Percentiles rank a stretch among this genome's conserved stretches.
Evolutionary conservation across 2,329 filamentous ascomycete genomes (phyloP).

Genomic region (Bisporella sp.): DNA sequence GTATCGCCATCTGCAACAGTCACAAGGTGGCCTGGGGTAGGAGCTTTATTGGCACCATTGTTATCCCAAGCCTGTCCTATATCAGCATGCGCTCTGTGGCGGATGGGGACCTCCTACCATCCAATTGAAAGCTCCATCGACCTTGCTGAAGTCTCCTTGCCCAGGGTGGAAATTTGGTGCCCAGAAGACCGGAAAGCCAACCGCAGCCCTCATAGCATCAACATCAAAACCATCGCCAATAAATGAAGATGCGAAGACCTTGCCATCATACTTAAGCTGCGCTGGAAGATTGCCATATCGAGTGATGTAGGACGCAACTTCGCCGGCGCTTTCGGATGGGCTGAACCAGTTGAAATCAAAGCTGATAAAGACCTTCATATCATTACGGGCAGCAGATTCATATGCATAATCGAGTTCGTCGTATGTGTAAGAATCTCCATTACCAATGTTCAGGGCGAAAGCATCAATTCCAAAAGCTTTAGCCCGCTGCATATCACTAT

Average conservation of each 20-base stretch:
- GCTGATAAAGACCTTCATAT: constrained; percentile 28
- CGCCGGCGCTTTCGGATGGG: constrained; percentile 7
- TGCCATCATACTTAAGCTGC: constrained; percentile 27
- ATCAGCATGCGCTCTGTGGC: too few species aligned
- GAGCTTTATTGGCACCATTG: constrained; percentile 19
- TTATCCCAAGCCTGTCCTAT: constrained; percentile 14
- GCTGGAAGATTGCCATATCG: constrained; percentile 25
- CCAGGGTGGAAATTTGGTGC: constrained; percentile 19
- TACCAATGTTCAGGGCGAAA: constrained; percentile 29
- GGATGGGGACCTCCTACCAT: constrained; percentile 5
- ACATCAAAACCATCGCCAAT: constrained; percentile 41
- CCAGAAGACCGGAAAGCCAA: constrained; percentile 17
- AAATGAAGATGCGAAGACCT: constrained; percentile 38
- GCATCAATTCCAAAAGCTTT: constrained; percentile 16
- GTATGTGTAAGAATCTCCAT: constrained; percentile 21
- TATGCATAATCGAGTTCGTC: constrained; percentile 25
- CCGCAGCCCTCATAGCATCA: constrained; percentile 30
- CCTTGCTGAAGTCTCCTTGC: constrained; percentile 7
- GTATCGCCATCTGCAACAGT: constrained; percentile 15
- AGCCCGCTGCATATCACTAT: not conserved
- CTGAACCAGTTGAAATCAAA: constrained; percentile 24
- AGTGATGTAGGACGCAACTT: constrained; percentile 22
- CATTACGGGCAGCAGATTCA: constrained; percentile 17
- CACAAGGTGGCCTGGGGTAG: constrained; percentile 12
- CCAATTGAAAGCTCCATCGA: constrained; percentile 19